Evolutionary conservation across 108 stramenopile genomes (phyloP).

Genomic region (Pseudonitzschia multistriata): DNA sequence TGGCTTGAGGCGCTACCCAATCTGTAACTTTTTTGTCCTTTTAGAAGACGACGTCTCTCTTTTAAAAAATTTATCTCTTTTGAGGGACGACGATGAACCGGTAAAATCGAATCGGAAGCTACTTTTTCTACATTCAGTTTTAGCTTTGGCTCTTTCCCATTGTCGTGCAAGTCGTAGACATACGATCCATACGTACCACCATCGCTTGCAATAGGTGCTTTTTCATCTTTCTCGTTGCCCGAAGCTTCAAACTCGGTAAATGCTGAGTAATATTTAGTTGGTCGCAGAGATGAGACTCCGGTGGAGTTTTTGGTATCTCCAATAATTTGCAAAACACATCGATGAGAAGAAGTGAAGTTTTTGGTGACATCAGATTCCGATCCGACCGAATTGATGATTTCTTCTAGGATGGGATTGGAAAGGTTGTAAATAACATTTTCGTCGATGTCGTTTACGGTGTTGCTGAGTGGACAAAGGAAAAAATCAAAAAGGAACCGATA

Average conservation of each 20-base stretch:
- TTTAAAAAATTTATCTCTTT: too few relatives aligned
- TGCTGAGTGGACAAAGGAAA: not conserved
- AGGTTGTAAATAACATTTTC: not conserved
- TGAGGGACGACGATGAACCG: too few relatives aligned
- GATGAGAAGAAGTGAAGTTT: not conserved
- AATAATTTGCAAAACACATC: not conserved
- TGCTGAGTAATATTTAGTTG: not conserved
- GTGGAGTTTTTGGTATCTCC: not conserved
- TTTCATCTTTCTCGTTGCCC: too few relatives aligned
- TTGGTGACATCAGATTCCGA: not conserved
- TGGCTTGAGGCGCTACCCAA: not conserved
- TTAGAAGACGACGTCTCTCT: not conserved
- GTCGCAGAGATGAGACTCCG: not conserved
- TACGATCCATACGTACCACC: too few relatives aligned
- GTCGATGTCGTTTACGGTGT: not conserved
- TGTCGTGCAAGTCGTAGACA: too few relatives aligned
- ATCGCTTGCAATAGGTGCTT: too few relatives aligned
- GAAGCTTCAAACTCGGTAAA: too few relatives aligned
- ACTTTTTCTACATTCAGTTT: too few relatives aligned
- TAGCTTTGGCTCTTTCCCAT: too few relatives aligned
- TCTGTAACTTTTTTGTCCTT: not conserved
- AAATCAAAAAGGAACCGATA: not conserved
- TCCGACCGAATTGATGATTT: not conserved
- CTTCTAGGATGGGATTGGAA: not conserved
- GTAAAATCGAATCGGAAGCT: too few relatives aligned